phyloP scores from a whole-genome alignment of 1,284 basidiomycete species.

The Fistulina hepatica region DNA sequence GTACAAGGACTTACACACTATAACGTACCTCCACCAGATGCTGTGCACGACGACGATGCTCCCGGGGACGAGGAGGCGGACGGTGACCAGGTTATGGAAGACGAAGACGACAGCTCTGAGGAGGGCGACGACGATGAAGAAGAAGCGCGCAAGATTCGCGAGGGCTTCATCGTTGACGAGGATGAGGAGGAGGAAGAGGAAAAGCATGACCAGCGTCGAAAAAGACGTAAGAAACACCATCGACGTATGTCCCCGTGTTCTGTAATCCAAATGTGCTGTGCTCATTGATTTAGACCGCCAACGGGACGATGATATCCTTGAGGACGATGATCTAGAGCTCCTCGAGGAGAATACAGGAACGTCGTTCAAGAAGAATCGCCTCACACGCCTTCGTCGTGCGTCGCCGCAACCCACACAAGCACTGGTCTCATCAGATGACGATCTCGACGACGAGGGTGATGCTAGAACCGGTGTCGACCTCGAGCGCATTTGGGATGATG shows the following conservation, averaged over 20 bases:
- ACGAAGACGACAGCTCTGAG: slow-evolving; percentile 70
- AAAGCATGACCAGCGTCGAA: slow-evolving; percentile 40
- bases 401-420: slow-evolving; percentile 47
- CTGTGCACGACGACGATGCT: slow-evolving; percentile 36
- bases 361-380: slow-evolving; percentile 47
- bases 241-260: slow-evolving; percentile 37
- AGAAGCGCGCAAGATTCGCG: slow-evolving; percentile 59
- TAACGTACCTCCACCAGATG: slow-evolving; percentile 49
- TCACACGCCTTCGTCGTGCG: slow-evolving; percentile 65
- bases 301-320: slow-evolving; percentile 66
- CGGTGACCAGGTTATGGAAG: slow-evolving; percentile 41
- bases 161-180: slow-evolving; percentile 83
- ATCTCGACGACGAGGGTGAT: slow-evolving; percentile 51
- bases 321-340: slow-evolving; percentile 93
- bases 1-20: slow-evolving; percentile 24
- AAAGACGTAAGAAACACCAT: slow-evolving; percentile 46
- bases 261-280: slow-evolving; percentile 2
- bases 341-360: slow-evolving; percentile 91
- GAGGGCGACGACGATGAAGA: slow-evolving; percentile 79
- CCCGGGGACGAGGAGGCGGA: slow-evolving; percentile 40
- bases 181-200: slow-evolving; percentile 63
- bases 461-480: slow-evolving; percentile 55
- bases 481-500: slow-evolving; percentile 79
- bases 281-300: slow-evolving; percentile 16
- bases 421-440: slow-evolving; percentile 63